Evolutionary conservation across 1,284 basidiomycete genomes (phyloP), one percentile per base, ranked within the genome.

Genomic region (Marasmius tenuissimus): DNA sequence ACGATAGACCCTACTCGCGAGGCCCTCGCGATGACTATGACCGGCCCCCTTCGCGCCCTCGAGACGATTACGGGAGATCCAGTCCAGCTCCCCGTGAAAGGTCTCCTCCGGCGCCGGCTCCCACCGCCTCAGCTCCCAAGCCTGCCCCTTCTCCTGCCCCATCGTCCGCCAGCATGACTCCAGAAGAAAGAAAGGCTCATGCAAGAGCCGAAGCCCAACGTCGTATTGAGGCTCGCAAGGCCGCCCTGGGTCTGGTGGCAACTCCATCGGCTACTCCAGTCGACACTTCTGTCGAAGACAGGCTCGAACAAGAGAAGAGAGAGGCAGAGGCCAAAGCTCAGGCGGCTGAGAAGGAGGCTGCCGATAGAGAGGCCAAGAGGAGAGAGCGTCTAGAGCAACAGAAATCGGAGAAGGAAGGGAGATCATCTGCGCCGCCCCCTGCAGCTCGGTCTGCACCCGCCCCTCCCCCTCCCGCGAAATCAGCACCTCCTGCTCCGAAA

Each of bases 211-310:
- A 97, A 73, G 97, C 95, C 1, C 89, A 93, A 70, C 85, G 88
- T 20, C 86, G 92, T 50, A 87, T 98, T 40, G 87, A 94, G 68
- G 95, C 91, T 49, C 91, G 97, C 37, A 95, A 94, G 83, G 86
- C 88, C 47, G 91, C 91, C 9, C 84, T 98, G 3, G 97, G 97
- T 14, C 81, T 89, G 35, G 82, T 92, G 2, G 79, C 84, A 0
- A 74, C 84, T 5, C 76, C 88, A 2, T 69, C 85, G 0, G 72
- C 85, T 3, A 67, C 80, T 10, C 76, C 79, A 6, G 78, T 94
- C 1, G 95, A 96, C 72, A 87, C 85, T 12, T 84, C 80, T 58
- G 91, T 96, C 3, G 92, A 93, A 71, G 92, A 94, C 68, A 80
- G 95, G 35, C 81, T 97, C 1, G 88, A 86, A 33, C 82, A 88